Base-by-base conservation (phyloP, 1,284 basidiomycete species). In the Trametes polyzona region DNA sequence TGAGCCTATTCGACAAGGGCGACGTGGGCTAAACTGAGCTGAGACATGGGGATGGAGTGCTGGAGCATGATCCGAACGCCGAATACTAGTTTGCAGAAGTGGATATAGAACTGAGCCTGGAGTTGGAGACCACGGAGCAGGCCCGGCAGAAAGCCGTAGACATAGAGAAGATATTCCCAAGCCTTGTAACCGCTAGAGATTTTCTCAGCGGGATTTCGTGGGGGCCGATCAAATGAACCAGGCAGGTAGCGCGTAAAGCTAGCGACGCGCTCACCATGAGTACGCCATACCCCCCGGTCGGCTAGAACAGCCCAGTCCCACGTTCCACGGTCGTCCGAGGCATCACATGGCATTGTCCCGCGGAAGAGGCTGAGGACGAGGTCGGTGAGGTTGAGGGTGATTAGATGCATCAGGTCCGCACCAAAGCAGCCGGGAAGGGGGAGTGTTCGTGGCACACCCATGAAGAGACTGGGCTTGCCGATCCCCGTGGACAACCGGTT, bases 361-460 rank as follows among this genome's bases (percentile, higher is more conserved):
- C 69, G 53, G 70, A 72, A 74, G 2, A 78, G 66, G 0, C 44
- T n/a, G 0, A 75, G 11, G 0, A 73, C 10, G 0, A 77, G 62
- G 17, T 76, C 70, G 0, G 66, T 47, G 0, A 78, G 17, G 6
- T 73, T 71, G 6, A 73, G 42, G 0, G 55, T 32, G 4, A 70
- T 44, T 0, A 74, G 61, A 48, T 79, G 77, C 77, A 79, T 78
- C 8, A 74, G 53, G 54, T 80, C 74, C 0, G 51, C 52, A 0
- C 58, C 52, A 54, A 76, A 76, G 26, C 64, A 64, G 0, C 29
- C 21, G 0, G 76, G 75, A 2, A 76, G 37, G 0, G 61, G 56
- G 4, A 61, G 52, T 4, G 33, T 23, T 17, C n/a, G 23, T 1
- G 42, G 43, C 3, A 61, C 32, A 3, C 55, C 59, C 5, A 24